Evolutionary conservation across 148 eudicot genomes (phyloP).

Genomic region (Dysphania ambrosioides): DNA sequence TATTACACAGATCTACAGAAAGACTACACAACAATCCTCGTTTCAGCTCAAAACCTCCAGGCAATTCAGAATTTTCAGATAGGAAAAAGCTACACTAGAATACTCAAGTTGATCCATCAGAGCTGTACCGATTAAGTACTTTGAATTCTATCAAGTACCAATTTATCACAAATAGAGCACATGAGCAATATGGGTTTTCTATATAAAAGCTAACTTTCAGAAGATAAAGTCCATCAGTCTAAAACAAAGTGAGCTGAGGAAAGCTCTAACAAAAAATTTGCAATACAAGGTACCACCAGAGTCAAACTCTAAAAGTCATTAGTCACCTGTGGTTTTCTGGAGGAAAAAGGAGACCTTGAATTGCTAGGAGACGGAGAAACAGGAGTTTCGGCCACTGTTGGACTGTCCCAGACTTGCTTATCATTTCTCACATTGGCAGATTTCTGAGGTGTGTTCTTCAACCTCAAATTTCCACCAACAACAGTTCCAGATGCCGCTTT

Average conservation of each 20-base stretch:
- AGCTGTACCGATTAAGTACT: too few relatives aligned
- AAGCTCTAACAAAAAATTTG: not conserved
- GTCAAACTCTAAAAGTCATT: not conserved
- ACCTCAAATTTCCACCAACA: constrained; percentile 30
- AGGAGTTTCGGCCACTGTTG: constrained; percentile 39
- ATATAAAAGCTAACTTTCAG: not conserved
- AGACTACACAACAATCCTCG: not conserved
- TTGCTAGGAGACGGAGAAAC: constrained; percentile 38
- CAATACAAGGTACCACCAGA: not conserved
- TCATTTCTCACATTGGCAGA: constrained; percentile 34
- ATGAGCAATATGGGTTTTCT: not conserved
- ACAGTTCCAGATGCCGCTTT: constrained; percentile 37
- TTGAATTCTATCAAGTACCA: too few relatives aligned
- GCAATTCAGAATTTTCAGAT: not conserved
- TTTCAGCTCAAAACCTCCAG: not conserved
- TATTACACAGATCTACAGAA: not conserved
- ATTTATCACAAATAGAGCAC: not conserved
- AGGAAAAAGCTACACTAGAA: not conserved
- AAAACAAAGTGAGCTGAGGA: not conserved
- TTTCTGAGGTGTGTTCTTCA: constrained; percentile 29
- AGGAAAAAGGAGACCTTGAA: constrained; percentile 40
- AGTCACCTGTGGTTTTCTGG: constrained; percentile 50
- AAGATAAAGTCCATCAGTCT: not conserved
- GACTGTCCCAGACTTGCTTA: constrained; percentile 39
- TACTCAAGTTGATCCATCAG: not conserved